These are phyloP conservation scores for Cryptococcus sp. DNA, from an alignment of 1,284 basidiomycete species.

Conservation along the genomic window DNA sequence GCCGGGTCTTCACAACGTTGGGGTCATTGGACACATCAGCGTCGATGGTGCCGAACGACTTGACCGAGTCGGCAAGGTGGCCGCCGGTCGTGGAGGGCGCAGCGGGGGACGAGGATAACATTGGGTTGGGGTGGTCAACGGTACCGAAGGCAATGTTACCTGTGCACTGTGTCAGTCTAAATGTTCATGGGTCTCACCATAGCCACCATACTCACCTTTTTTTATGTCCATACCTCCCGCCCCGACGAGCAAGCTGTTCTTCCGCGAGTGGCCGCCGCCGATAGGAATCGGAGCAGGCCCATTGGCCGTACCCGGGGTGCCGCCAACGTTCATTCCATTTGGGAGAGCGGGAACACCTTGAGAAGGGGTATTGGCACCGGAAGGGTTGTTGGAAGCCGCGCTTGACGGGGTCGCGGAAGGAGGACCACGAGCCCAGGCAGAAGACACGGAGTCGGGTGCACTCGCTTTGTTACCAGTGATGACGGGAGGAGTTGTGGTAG, in stretches of 20 bases:
- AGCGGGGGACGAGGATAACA: slow-evolving; percentile 50
- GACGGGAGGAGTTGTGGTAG: slow-evolving; percentile 23
- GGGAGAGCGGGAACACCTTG: slow-evolving; percentile 9
- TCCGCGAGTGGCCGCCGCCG: slow-evolving; percentile 31
- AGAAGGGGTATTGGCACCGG: slow-evolving; percentile 16
- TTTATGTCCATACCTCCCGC: slow-evolving; percentile 39
- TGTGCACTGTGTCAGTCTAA: no score
- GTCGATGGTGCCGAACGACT: slow-evolving; percentile 68
- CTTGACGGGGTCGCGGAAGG: slow-evolving; percentile 33
- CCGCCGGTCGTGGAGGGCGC: slow-evolving; percentile 48
- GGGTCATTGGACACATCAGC: slow-evolving; percentile 45
- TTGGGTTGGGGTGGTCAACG: slow-evolving; percentile 58
- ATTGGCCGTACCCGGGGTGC: slow-evolving; percentile 3
- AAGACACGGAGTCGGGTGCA: slow-evolving; percentile 21
- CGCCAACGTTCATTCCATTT: slow-evolving; percentile 31
- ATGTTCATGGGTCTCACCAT: no score
- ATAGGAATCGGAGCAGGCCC: slow-evolving; percentile 27
- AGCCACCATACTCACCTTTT: slow-evolving; percentile 26
- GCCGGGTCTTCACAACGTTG: slow-evolving; percentile 41
- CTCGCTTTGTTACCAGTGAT: slow-evolving; percentile 22
- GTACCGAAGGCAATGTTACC: slow-evolving; percentile 67
- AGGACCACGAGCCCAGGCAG: slow-evolving; percentile 44
- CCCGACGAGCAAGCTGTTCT: slow-evolving; percentile 45
- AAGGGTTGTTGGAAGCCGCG: slow-evolving; percentile 23
- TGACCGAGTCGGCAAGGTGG: slow-evolving; percentile 56